A percentile compares a stretch with the other conserved stretches of the same genome.
These are phyloP conservation scores for Bruguiera sexangula DNA, from an alignment of 345 rosid species.

Conservation along the genomic window DNA sequence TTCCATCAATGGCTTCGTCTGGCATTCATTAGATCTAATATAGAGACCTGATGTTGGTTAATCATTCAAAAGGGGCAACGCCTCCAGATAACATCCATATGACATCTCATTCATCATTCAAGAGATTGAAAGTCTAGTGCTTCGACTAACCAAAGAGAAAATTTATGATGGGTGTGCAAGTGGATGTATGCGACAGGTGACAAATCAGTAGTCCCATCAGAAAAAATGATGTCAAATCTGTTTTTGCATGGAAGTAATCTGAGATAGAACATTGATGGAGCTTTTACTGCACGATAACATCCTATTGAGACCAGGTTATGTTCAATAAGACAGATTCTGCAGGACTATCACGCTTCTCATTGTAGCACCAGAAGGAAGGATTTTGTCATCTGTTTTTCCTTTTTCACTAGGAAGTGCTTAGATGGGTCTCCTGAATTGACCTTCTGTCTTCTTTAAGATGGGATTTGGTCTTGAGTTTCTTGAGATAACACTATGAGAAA, in stretches of 20 bases:
- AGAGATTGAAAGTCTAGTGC: too few species aligned
- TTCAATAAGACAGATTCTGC: background rate
- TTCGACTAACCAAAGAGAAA: too few species aligned
- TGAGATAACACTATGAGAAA: too few species aligned
- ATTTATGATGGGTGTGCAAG: too few species aligned
- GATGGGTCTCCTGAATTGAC: too few species aligned
- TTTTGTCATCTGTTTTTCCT: too few species aligned
- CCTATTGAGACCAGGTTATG: background rate
- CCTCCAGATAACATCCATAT: slow-evolving; percentile 5
- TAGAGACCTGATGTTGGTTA: slow-evolving; percentile 17
- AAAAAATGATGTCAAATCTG: background rate
- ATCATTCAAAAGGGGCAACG: slow-evolving; percentile 10
- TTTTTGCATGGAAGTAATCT: too few species aligned
- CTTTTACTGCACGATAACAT: background rate
- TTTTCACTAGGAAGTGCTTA: too few species aligned
- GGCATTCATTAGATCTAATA: slow-evolving; percentile 4
- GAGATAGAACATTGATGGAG: background rate
- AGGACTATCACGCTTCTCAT: background rate
- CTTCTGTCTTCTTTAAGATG: too few species aligned
- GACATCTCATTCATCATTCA: background rate
- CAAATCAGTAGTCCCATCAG: slow-evolving; percentile 15
- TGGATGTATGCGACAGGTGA: background rate
- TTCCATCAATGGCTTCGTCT: background rate
- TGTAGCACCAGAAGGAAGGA: background rate
- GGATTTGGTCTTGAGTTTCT: too few species aligned